These are phyloP conservation scores for Saussurea involucrata DNA, from an alignment of 129 eudicot species.

Conservation along the genomic window DNA sequence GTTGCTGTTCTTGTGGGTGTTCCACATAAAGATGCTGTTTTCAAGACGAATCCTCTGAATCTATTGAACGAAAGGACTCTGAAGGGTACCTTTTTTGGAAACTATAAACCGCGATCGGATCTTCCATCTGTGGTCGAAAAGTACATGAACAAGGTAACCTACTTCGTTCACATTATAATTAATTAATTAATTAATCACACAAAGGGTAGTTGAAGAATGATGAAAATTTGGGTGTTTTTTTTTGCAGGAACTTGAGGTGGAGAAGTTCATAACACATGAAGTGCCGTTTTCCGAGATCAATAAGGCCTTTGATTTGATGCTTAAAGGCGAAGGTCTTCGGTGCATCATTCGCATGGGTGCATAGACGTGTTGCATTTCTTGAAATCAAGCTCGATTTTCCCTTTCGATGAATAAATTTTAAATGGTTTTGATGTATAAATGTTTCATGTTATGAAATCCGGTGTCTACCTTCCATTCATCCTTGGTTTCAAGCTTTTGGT, in stretches of 20 bases:
- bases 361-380: background rate
- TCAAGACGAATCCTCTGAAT: constrained; percentile 71
- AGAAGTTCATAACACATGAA: constrained; percentile 64
- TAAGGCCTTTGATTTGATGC: constrained; percentile 63
- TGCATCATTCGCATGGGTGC: constrained; percentile 52
- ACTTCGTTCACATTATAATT: background rate
- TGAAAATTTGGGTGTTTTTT: background rate
- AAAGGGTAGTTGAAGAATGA: background rate
- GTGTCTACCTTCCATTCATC: background rate
- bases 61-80: constrained; percentile 70
- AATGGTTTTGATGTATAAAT: background rate
- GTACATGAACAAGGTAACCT: constrained; percentile 70
- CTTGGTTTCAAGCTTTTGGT: no score
- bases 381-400: background rate
- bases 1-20: constrained; percentile 79
- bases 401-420: background rate
- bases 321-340: constrained; percentile 58
- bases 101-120: constrained; percentile 71
- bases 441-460: background rate
- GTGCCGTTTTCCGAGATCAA: constrained; percentile 61
- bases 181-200: background rate
- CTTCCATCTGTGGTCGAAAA: constrained; percentile 68
- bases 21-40: constrained; percentile 61
- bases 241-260: constrained; percentile 58
- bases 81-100: constrained; percentile 78